Base-by-base conservation (phyloP, 2,329 filamentous ascomycete species). In the Colletotrichum navitas region DNA sequence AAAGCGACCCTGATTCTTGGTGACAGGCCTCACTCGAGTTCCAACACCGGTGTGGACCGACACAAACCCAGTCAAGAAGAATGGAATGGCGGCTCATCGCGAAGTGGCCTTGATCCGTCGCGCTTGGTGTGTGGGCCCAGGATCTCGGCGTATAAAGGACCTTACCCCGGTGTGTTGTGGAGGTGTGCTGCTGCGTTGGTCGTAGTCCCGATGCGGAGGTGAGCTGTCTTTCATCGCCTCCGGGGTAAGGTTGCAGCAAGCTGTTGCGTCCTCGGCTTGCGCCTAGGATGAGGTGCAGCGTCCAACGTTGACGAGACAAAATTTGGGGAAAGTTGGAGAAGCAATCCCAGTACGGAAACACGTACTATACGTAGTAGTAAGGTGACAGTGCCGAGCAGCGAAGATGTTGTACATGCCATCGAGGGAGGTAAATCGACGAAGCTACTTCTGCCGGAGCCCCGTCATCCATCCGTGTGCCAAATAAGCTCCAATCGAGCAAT, bases 281-380 rank as follows among this genome's bases (percentile, higher is more conserved):
- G 69, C 54, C 54, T 41, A 66, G 66, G 70, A 60, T 61, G 34
- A 36, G 60, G 34, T 49, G 60, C 47, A 59, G 47, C 39, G 18
- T 43, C 54, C 52, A 62, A 12, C 47, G 34, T 39, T 39, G 45
- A 69, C 60, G 60, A 72, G 47, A 65, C 1, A 55, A 61, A 62
- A 43, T 65, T 72, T 66, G 70, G 70, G 70, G 70, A 72, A 72
- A 70, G 60, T 72, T 72, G 70, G 70, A 70, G 69, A 72, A 72
- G 24, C 24, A 14, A 21, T 43, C 32, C 39, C 52, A n/a, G 41
- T 54, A 54, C 32, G 54, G 66, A 61, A 45, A 45, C 43, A 29
- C 29, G 29, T n/a, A n/a, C n/a, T n/a, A n/a, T n/a, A 2, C 43
- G 18, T 45, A 45, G 3, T 45, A 45, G 5, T 51, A 72, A 55